Percentiles rank a stretch among this genome's conserved stretches.
phyloP scores from a whole-genome alignment of 805 yeast genomes.

The Yarrowia sp. region DNA sequence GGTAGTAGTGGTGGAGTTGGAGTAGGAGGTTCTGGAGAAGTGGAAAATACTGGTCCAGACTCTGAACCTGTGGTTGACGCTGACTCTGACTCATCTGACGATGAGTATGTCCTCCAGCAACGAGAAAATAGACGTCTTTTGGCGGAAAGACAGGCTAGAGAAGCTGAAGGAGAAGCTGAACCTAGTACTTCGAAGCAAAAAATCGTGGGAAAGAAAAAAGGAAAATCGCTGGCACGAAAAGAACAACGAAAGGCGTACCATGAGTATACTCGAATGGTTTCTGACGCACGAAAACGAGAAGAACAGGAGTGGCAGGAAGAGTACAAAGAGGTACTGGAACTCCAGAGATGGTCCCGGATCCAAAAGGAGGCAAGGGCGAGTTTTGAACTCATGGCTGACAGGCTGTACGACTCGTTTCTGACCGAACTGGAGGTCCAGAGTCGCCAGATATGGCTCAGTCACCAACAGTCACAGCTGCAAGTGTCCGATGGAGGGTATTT shows the following conservation, averaged over 20 bases:
- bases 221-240: constrained; percentile 19
- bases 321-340: constrained; percentile 1
- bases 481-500: neutral
- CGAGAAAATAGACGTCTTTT: neutral
- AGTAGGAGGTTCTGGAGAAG: neutral
- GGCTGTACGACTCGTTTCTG: neutral
- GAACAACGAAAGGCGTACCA: constrained; percentile 23
- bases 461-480: neutral
- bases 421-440: neutral
- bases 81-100: neutral
- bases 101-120: neutral
- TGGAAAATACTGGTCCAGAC: too few relatives aligned
- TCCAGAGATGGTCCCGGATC: neutral
- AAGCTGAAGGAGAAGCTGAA: neutral
- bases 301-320: constrained; percentile 22
- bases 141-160: constrained; percentile 11
- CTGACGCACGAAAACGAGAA: constrained; percentile 3
- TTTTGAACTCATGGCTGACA: neutral
- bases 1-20: neutral
- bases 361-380: neutral
- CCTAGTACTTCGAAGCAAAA: neutral
- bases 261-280: constrained; percentile 16
- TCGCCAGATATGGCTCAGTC: neutral
- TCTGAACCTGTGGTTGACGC: too few relatives aligned
- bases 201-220: constrained; percentile 25